Percentiles rank a stretch among this genome's conserved stretches.
These are phyloP conservation scores for Candida mattraensis DNA, from an alignment of 805 yeast species.

Conservation along the genomic window DNA sequence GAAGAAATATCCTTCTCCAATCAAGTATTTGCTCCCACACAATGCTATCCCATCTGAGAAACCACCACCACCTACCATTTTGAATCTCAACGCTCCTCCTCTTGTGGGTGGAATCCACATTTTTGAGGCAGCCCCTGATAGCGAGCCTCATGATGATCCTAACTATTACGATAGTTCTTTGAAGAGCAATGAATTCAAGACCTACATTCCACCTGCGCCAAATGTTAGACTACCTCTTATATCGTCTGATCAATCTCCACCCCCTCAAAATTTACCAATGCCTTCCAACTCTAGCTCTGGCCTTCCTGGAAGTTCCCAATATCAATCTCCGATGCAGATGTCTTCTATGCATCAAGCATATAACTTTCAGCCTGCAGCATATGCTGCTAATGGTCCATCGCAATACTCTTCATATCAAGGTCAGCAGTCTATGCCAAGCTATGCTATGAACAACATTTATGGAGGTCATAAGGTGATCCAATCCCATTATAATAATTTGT, in stretches of 20 bases:
- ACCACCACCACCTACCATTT: slow-evolving; percentile 79
- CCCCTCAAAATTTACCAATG: slow-evolving; percentile 16
- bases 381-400: slow-evolving; percentile 8
- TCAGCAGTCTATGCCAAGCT: slow-evolving; percentile 11
- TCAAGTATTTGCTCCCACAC: slow-evolving; percentile 72
- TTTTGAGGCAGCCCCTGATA: slow-evolving; percentile 65
- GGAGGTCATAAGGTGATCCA: slow-evolving; percentile 31
- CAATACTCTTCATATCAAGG: slow-evolving; percentile 13
- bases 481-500: slow-evolving; percentile 31
- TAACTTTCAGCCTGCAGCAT: slow-evolving; percentile 11
- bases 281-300: slow-evolving; percentile 11
- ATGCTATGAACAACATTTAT: slow-evolving; percentile 14
- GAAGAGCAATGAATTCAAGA: slow-evolving; percentile 27
- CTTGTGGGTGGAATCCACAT: slow-evolving; percentile 85
- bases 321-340: slow-evolving; percentile 4
- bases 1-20: slow-evolving; percentile 80
- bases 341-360: slow-evolving; percentile 13
- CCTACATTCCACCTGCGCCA: slow-evolving; percentile 33
- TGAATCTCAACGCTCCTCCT: slow-evolving; percentile 91
- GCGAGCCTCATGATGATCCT: slow-evolving; percentile 57
- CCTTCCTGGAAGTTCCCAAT: slow-evolving; percentile 3
- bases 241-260: slow-evolving; percentile 17
- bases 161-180: slow-evolving; percentile 47
- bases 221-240: slow-evolving; percentile 27
- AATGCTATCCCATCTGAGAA: slow-evolving; percentile 73